Conservation (phyloP, 1,284 basidiomycete genomes). For the Tilletia indica region DNA sequence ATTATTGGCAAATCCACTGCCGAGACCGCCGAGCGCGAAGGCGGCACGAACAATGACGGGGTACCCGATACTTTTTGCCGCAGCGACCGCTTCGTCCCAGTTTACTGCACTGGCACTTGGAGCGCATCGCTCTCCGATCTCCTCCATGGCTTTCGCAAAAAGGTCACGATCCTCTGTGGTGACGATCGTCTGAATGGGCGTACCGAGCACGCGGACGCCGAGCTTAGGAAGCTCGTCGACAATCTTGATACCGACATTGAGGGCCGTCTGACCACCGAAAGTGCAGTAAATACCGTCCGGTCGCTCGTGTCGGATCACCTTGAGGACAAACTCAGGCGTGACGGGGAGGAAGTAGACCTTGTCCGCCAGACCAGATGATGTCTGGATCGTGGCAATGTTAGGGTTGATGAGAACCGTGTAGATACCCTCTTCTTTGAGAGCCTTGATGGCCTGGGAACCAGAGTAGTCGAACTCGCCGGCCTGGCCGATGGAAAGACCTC, state of each 20-base stretch:
- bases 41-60: constrained; percentile 96
- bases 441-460: constrained; percentile 98
- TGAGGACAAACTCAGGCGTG: constrained; percentile 93
- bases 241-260: constrained; percentile 94
- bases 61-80: constrained; percentile 86
- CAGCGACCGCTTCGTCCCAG: constrained; percentile 75
- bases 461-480: constrained; percentile 99
- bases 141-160: constrained; percentile 90
- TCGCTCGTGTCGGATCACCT: constrained; percentile 96
- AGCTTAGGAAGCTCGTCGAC: constrained; percentile 81
- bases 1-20: constrained; percentile 89
- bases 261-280: constrained; percentile 95
- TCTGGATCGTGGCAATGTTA: constrained; percentile 99
- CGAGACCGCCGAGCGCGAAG: constrained; percentile 90
- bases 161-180: constrained; percentile 94
- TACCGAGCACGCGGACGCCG: constrained; percentile 90
- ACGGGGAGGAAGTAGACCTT: constrained; percentile 99
- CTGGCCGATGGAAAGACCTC: constrained; percentile 94
- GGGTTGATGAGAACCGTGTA: constrained; percentile 96
- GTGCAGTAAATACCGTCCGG: constrained; percentile 98
- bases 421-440: constrained; percentile 95
- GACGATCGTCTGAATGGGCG: constrained; percentile 95
- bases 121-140: constrained; percentile 93
- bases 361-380: constrained; percentile 92
- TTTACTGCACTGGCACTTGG: constrained; percentile 73